phyloP scores from a whole-genome alignment of 208 protist genomes.

The Trypanosomatidae sp. region DNA sequence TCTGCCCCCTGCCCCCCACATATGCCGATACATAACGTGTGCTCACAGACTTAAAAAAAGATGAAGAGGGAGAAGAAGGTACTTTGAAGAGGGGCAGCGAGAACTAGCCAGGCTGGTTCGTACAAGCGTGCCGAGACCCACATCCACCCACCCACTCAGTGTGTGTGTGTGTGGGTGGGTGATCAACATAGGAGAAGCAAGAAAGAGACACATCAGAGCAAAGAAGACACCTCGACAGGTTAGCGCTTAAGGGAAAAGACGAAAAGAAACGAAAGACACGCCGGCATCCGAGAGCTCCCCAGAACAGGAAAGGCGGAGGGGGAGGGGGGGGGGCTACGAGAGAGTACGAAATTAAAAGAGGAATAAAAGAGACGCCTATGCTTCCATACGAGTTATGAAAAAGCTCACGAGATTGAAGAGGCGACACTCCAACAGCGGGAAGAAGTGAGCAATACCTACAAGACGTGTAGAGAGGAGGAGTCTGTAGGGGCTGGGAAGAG shows the following conservation, averaged over 20 bases:
- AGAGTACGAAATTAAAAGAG: neutral
- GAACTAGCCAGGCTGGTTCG: neutral
- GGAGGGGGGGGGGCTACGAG: neutral
- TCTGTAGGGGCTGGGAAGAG: neutral
- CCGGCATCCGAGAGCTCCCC: neutral
- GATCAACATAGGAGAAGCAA: slow-evolving; percentile 2
- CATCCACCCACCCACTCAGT: slow-evolving; percentile 3
- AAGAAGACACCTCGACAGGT: slow-evolving; percentile 4
- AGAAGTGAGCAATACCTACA: neutral
- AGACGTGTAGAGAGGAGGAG: neutral
- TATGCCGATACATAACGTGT: no score
- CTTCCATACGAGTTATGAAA: neutral
- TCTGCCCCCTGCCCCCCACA: neutral
- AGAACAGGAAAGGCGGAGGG: neutral
- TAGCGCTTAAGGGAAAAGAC: neutral
- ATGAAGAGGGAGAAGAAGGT: no score
- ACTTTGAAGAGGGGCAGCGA: neutral
- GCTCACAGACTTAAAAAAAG: no score
- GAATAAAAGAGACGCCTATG: neutral
- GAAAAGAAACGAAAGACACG: neutral
- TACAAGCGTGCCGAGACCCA: neutral
- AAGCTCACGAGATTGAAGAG: neutral
- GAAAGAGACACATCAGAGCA: slow-evolving; percentile 3
- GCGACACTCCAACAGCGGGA: neutral
- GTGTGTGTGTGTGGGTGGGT: neutral